phyloP scores from a whole-genome alignment of 108 stramenopile genomes.

The Stephanodiscus triporus region DNA sequence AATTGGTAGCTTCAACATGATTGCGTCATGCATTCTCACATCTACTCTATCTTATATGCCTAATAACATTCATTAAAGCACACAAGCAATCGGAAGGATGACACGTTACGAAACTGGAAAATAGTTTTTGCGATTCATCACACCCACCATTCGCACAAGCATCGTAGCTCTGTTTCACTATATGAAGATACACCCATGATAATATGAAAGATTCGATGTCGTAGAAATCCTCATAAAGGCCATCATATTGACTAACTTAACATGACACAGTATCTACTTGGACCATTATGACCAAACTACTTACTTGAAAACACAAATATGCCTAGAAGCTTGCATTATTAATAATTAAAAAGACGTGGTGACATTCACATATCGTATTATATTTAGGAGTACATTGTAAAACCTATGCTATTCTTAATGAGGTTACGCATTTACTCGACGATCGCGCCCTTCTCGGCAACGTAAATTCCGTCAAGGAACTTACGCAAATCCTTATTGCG shows the following conservation, averaged over 20 bases:
- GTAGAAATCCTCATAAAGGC: too few species aligned
- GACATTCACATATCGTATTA: not conserved
- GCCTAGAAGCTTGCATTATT: too few species aligned
- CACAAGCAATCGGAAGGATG: not conserved
- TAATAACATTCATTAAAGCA: not conserved
- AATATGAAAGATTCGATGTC: too few species aligned
- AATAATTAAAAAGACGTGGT: not conserved
- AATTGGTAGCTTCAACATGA: not conserved
- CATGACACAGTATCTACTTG: too few species aligned
- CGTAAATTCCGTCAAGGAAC: constrained; percentile 99
- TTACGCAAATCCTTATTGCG: constrained; percentile 99
- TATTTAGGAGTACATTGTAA: not conserved
- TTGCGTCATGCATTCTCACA: not conserved
- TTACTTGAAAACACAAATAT: too few species aligned
- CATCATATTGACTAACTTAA: too few species aligned
- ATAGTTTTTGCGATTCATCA: too few species aligned
- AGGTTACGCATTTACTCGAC: constrained; percentile 55
- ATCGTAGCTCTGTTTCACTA: too few species aligned
- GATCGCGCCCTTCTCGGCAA: constrained; percentile 94
- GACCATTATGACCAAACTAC: too few species aligned
- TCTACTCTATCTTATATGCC: not conserved
- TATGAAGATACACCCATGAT: too few species aligned
- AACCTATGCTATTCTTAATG: constrained; percentile 20
- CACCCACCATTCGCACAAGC: too few species aligned
- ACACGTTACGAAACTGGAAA: not conserved